Evolutionary conservation across 164 flowering plant species (phyloP).

Genomic region (Stephania cephalantha): DNA sequence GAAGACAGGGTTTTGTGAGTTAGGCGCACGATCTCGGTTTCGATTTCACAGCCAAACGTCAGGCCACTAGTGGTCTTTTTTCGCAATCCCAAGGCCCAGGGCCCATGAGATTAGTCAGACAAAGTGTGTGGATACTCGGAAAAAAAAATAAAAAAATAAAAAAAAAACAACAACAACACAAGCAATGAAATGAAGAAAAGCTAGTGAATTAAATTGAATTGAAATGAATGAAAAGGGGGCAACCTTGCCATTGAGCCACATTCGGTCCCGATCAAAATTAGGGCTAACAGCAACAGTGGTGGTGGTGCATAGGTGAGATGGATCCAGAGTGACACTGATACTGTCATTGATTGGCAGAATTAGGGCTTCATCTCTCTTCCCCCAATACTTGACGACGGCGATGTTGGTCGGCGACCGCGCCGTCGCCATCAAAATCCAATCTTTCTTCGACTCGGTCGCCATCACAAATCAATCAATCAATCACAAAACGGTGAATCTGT

Average conservation of each 20-base stretch:
- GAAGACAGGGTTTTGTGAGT: too few species aligned
- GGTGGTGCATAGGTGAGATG: constrained; percentile 86
- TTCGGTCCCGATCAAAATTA: constrained; percentile 59
- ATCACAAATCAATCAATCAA: not conserved
- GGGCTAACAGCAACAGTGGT: constrained; percentile 96
- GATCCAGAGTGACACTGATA: constrained; percentile 92
- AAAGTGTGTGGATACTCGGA: too few species aligned
- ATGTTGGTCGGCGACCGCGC: constrained; percentile 94
- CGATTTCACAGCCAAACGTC: too few species aligned
- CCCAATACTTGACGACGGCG: constrained; percentile 98
- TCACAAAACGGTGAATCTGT: too few species aligned
- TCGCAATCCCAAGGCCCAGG: too few species aligned
- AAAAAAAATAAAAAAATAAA: not conserved
- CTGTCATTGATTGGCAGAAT: constrained; percentile 92
- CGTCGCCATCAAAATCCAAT: constrained; percentile 76
- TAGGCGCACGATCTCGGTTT: too few species aligned
- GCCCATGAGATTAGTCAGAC: too few species aligned
- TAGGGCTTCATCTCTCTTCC: constrained; percentile 82
- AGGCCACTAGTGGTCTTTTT: too few species aligned
- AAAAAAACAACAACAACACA: too few species aligned
- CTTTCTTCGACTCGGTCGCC: constrained; percentile 16
- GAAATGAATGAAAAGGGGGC: not conserved
- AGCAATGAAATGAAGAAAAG: too few species aligned
- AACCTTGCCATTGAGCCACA: constrained; percentile 99
- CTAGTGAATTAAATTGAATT: too few species aligned